phyloP scores from a whole-genome alignment of 2,329 filamentous ascomycete species.

The Dactylonectria estremocensis region DNA sequence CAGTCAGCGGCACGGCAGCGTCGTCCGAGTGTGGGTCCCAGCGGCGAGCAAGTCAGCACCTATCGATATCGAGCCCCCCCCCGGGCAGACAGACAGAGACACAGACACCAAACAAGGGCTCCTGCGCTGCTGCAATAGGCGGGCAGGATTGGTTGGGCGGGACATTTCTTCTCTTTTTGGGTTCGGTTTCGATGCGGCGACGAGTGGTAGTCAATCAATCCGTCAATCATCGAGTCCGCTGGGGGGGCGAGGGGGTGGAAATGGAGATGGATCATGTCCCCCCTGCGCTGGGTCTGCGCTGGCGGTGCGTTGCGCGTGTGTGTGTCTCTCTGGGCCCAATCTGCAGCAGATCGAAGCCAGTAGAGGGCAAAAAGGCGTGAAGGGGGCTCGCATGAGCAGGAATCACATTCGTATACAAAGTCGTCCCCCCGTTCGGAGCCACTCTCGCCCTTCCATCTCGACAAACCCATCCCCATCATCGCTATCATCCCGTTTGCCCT shows the following conservation, averaged over 20 bases:
- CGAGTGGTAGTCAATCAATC: slow-evolving; percentile 14
- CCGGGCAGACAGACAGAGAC: not conserved
- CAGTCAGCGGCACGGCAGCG: slow-evolving; percentile 14
- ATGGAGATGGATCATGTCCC: slow-evolving; percentile 4
- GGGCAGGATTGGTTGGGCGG: slow-evolving; percentile 22
- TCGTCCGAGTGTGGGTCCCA: not conserved
- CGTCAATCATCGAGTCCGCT: not conserved
- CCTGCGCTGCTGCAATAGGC: slow-evolving; percentile 7
- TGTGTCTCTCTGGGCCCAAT: not conserved
- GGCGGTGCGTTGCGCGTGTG: slow-evolving; percentile 20
- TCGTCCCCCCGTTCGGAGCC: slow-evolving; percentile 20
- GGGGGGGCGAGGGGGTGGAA: not conserved
- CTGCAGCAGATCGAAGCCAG: not conserved
- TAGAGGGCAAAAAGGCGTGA: not conserved
- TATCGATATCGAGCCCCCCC: not conserved
- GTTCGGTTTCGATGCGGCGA: not conserved
- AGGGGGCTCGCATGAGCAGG: not conserved
- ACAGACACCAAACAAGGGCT: no score
- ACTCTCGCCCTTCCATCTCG: slow-evolving; percentile 31
- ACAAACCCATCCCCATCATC: slow-evolving; percentile 20
- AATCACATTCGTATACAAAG: slow-evolving; percentile 26
- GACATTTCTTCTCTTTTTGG: slow-evolving; percentile 4
- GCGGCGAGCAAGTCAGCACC: not conserved
- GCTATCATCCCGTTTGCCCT: slow-evolving; percentile 12
- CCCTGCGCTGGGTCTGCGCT: slow-evolving; percentile 23